Percentiles rank a stretch among this genome's conserved stretches.
Evolutionary conservation across 192 early-diverging fungal species (phyloP).

Genomic region (Umbelopsis sp.): DNA sequence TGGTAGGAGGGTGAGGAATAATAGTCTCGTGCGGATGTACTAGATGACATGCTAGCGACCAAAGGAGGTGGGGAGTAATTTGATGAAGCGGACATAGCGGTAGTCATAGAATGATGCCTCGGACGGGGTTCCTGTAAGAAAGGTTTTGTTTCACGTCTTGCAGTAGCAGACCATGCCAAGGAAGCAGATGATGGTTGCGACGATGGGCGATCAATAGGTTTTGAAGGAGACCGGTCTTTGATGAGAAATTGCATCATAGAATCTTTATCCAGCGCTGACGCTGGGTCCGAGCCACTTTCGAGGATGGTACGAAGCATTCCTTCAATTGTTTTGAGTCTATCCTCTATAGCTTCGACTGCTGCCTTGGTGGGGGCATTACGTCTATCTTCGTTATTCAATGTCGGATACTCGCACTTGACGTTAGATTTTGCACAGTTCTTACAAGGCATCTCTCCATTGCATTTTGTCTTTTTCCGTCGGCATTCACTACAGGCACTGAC

Average conservation of each 20-base stretch:
- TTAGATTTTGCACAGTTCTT: slow-evolving; percentile 33
- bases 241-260: slow-evolving; percentile 12
- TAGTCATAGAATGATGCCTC: slow-evolving; percentile 5
- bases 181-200: not conserved
- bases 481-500: slow-evolving; percentile 42
- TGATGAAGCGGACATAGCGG: not conserved
- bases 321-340: slow-evolving; percentile 40
- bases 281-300: slow-evolving; percentile 13
- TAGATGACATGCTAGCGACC: slow-evolving; percentile 8
- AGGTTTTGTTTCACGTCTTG: not conserved
- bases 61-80: not conserved
- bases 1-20: not conserved
- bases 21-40: slow-evolving; percentile 3
- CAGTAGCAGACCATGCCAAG: not conserved
- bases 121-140: not conserved
- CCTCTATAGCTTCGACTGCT: slow-evolving; percentile 39
- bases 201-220: not conserved
- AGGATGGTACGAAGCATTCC: slow-evolving; percentile 41
- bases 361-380: slow-evolving; percentile 26
- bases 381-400: slow-evolving; percentile 30
- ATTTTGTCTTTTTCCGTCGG: slow-evolving; percentile 39
- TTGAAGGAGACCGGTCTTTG: not conserved
- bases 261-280: not conserved
- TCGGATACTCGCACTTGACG: slow-evolving; percentile 32
- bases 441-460: slow-evolving; percentile 40